Conservation (phyloP, 768 basidiomycete genomes). For the Pleurotus sapidus region DNA sequence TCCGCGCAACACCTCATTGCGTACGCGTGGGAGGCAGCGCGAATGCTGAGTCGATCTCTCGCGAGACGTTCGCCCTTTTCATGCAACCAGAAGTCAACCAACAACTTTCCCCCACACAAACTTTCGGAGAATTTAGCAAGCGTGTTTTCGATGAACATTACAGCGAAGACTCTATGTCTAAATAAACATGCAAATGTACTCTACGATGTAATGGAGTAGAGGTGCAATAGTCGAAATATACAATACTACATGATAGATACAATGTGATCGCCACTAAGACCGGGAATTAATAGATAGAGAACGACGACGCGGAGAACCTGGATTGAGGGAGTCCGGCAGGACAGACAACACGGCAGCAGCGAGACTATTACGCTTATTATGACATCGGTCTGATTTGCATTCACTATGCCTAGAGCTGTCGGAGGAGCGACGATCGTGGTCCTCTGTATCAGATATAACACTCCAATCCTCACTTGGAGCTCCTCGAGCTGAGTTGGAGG, state of each 20-base stretch:
- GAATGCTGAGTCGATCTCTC: conserved; percentile 48
- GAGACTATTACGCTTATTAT: conserved; percentile 58
- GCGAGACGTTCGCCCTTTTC: conserved; percentile 90
- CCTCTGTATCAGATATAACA: conserved; percentile 78
- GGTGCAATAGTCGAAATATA: conserved; percentile 17
- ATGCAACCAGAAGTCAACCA: conserved; percentile 88
- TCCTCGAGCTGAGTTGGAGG: conserved; percentile 49
- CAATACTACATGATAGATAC: conserved; percentile 3
- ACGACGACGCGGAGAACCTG: conserved; percentile 38
- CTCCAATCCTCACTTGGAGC: conserved; percentile 84
- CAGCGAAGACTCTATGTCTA: conserved; percentile 21
- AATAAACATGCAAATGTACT: conserved; percentile 15
- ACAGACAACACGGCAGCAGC: conserved; percentile 61
- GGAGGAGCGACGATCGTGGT: conserved; percentile 43
- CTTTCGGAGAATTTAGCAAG: conserved; percentile 91
- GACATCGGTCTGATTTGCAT: conserved; percentile 29
- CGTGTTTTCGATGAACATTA: conserved; percentile 67
- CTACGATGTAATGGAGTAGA: conserved; percentile 1
- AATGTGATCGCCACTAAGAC: neutral
- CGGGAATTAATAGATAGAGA: conserved; percentile 30
- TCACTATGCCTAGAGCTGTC: conserved; percentile 48
- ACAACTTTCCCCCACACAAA: conserved; percentile 62
- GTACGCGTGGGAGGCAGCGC: conserved; percentile 67
- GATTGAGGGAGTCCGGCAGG: conserved; percentile 50
- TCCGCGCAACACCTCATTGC: conserved; percentile 94